These are phyloP conservation scores for Vanderwaltozyma verrucispora DNA, from an alignment of 805 yeast genomes.

Conservation along the genomic window DNA sequence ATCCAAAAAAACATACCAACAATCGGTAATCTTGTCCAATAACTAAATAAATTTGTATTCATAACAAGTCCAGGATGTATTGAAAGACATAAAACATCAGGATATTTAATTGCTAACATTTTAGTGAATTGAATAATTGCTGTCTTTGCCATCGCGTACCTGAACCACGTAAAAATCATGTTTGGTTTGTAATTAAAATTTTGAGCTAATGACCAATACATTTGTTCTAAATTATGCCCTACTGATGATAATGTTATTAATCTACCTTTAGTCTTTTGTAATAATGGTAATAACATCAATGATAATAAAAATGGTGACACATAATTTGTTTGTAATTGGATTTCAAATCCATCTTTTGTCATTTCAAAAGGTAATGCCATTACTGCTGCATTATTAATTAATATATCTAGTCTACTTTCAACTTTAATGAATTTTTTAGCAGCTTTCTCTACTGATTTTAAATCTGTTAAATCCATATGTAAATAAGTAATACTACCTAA, in stretches of 20 bases:
- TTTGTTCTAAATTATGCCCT: conserved; percentile 47
- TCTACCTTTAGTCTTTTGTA: conserved; percentile 36
- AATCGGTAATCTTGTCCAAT: conserved; percentile 69
- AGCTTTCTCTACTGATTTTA: conserved; percentile 39
- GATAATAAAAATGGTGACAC: conserved; percentile 66
- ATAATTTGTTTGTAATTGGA: conserved; percentile 72
- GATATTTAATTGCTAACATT: conserved; percentile 53
- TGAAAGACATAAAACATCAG: conserved; percentile 50
- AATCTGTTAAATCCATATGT: conserved; percentile 44
- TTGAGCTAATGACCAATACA: conserved; percentile 36
- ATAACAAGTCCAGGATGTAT: conserved; percentile 85
- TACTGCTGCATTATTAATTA: conserved; percentile 72
- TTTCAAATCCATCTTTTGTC: conserved; percentile 64
- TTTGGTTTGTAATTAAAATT: conserved; percentile 51
- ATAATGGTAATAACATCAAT: conserved; percentile 43
- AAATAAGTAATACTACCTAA: conserved; percentile 45
- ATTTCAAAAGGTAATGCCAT: conserved; percentile 61
- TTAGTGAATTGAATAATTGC: conserved; percentile 67
- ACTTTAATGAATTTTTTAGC: conserved; percentile 34
- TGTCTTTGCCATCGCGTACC: conserved; percentile 70
- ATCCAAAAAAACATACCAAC: conserved; percentile 71
- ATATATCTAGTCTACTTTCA: conserved; percentile 46
- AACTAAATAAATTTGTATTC: conserved; percentile 64
- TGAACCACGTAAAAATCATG: conserved; percentile 60
- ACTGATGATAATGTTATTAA: conserved; percentile 55